Conservation (phyloP, 306 rosid genomes). For the Fragaria vesca region DNA sequence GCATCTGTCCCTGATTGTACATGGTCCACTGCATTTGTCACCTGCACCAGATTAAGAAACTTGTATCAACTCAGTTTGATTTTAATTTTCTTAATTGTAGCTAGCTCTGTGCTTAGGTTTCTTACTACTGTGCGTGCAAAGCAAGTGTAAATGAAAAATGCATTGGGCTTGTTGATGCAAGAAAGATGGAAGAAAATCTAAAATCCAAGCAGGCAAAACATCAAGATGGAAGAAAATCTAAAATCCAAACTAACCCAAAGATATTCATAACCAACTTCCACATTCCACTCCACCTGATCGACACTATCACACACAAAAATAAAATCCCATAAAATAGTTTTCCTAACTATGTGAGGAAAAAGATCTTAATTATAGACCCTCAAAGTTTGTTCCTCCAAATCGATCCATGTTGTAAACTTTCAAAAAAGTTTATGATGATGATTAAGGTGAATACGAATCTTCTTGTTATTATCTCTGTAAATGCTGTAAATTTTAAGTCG, state of each 20-base stretch:
- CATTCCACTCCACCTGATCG: neutral
- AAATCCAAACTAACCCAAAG: neutral
- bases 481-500: neutral
- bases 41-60: constrained; percentile 38
- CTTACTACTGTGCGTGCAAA: neutral
- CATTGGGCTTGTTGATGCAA: neutral
- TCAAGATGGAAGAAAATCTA: neutral
- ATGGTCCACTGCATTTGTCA: constrained; percentile 78
- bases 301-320: neutral
- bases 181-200: neutral
- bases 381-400: neutral
- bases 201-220: neutral
- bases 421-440: neutral
- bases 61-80: neutral
- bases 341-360: neutral
- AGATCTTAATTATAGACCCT: neutral
- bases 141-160: neutral
- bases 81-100: neutral
- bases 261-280: neutral
- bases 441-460: too few species aligned
- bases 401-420: neutral
- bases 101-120: neutral
- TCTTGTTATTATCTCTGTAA: neutral
- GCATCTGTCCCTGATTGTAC: constrained; percentile 69
- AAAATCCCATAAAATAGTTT: neutral